These are phyloP conservation scores for Marchantia paleacea DNA, from an alignment of 225 moss, liverwort and hornwort genomes.

Conservation along the genomic window DNA sequence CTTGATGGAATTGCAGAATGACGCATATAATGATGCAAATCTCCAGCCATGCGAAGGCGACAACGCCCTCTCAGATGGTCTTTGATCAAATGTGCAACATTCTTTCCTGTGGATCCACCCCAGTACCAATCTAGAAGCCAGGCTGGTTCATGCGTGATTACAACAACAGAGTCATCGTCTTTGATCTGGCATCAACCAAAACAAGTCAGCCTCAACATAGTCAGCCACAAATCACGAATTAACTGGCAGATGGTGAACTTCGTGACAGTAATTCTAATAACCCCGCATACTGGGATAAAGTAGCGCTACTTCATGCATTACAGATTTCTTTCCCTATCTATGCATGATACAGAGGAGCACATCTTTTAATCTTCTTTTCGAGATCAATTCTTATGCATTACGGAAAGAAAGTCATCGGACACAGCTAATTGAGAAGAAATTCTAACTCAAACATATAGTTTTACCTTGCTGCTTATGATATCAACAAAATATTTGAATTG, in stretches of 20 bases:
- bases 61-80: slow-evolving; percentile 95
- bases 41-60: slow-evolving; percentile 87
- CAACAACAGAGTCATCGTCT: slow-evolving; percentile 73
- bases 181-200: slow-evolving; percentile 51
- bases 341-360: no score
- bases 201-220: not conserved
- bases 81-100: slow-evolving; percentile 84
- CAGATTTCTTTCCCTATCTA: not conserved
- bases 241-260: not conserved
- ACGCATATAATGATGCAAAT: slow-evolving; percentile 97
- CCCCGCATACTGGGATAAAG: not conserved
- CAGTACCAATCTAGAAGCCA: slow-evolving; percentile 99
- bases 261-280: not conserved
- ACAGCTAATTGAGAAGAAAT: not conserved
- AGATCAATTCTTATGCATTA: not conserved
- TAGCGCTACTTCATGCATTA: not conserved
- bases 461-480: slow-evolving; percentile 71
- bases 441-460: not conserved
- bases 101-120: slow-evolving; percentile 79
- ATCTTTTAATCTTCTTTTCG: no score
- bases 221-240: not conserved
- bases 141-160: slow-evolving; percentile 94
- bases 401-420: not conserved
- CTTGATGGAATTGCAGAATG: slow-evolving; percentile 70
- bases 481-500: slow-evolving; percentile 98